Evolutionary conservation across 169 alveolate genomes (phyloP).

Genomic region (Cryptosporidium tyzzeri): DNA sequence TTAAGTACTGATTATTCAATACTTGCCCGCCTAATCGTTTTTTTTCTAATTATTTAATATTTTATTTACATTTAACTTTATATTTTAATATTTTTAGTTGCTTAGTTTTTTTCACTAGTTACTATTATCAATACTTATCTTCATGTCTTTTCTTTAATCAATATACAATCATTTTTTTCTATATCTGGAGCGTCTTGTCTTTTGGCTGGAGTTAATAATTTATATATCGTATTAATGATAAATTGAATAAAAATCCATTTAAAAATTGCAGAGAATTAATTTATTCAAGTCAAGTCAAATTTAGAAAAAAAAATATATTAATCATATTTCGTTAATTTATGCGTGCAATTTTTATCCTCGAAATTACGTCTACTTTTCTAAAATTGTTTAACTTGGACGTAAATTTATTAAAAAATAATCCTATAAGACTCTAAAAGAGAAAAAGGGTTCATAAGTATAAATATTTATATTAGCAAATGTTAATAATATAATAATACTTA

Average conservation of each 20-base stretch:
- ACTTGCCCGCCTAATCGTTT: background rate
- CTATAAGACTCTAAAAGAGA: background rate
- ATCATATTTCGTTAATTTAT: no score
- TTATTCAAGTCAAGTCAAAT: background rate
- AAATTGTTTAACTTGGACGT: background rate
- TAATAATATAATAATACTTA: background rate
- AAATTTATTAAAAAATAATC: no score
- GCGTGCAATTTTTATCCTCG: background rate
- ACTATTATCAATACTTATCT: no score
- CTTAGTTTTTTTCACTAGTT: no score
- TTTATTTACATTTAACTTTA: no score
- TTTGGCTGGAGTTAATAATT: constrained; percentile 9
- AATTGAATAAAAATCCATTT: background rate
- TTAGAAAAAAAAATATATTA: no score
- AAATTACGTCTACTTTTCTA: background rate
- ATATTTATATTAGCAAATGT: background rate
- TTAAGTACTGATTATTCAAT: background rate
- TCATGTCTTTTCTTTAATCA: background rate
- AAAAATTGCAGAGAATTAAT: no score
- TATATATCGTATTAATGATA: background rate
- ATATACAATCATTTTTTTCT: background rate
- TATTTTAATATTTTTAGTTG: background rate
- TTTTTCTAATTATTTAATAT: no score
- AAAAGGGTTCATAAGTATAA: background rate
- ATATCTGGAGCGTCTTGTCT: constrained; percentile 20